Base-by-base conservation (phyloP, 2,329 filamentous ascomycete genomes). In the Pseudogymnoascus sp. region DNA sequence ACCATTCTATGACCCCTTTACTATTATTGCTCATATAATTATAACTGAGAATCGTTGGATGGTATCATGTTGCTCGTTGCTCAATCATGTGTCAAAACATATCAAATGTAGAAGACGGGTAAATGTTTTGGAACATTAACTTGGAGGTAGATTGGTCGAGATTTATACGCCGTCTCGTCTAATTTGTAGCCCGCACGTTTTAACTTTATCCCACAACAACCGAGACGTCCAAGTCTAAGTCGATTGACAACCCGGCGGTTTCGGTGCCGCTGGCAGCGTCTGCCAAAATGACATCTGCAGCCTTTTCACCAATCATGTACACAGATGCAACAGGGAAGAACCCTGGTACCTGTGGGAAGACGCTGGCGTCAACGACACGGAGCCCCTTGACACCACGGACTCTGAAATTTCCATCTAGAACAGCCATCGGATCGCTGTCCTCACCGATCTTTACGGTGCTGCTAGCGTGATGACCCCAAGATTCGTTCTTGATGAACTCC, bases 391-490 rank as follows among this genome's bases (percentile, higher is more conserved):
- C 78, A 1, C 80, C 81, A 25, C 79, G 74, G 3, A 85, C 82
- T 8, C 77, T 75, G 69, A 84, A 82, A 64, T 78, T 74, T 0
- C 73, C 74, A 67, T 84, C 80, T 53, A 85, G 69, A 2, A 84
- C 81, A 4, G 81, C 81, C 70, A 77, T 77, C 2, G 73, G 72
- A 69, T 84, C 81, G 21, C 75, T 74, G 25, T 82, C 80, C 0
- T 74, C 73, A 1, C 84, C 83, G 66, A 86, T 85, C 0, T 80
- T 76, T 59, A 77, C 80, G 0, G 82, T 82, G 28, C 79, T 81
- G 1, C 76, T 80, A 1, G 80, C 80, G 69, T 86, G 83, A 67
- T 86, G 83, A 1, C 82, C 80, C 74, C 81, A 84, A 1, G 78
- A 76, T 33, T 78, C 75, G 56, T 81, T 76, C 69, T 74, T 77